These are phyloP conservation scores for Mycena vulgaris DNA, from an alignment of 768 basidiomycete species.

Conservation along the genomic window DNA sequence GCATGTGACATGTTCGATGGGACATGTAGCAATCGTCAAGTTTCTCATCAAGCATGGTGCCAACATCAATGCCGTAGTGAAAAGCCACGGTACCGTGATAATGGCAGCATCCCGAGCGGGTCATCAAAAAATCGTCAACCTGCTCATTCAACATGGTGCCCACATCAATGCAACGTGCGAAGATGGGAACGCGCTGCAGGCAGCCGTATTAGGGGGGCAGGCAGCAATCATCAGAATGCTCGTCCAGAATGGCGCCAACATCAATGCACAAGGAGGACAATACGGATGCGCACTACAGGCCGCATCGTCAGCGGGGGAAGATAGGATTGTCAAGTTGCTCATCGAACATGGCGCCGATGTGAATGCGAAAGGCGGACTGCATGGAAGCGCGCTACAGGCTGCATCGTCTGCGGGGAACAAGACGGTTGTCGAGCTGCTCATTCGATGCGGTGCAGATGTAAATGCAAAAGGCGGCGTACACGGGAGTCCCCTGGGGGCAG, in stretches of 20 bases:
- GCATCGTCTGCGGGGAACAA: background rate
- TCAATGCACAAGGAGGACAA: no score
- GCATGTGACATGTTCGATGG: no score
- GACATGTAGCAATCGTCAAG: background rate
- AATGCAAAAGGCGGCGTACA: background rate
- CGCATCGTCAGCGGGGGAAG: background rate
- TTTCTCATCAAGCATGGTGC: background rate
- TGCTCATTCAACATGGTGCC: no score
- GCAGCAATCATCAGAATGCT: no score
- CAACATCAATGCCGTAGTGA: no score
- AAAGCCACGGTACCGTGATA: no score
- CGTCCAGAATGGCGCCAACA: no score
- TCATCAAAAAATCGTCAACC: no score
- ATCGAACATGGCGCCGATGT: background rate
- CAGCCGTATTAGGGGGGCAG: no score
- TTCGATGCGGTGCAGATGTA: background rate
- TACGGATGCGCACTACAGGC: background rate
- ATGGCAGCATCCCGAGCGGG: no score
- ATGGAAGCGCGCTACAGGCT: background rate
- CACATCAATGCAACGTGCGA: no score
- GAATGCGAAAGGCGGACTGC: background rate
- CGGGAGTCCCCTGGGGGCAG: background rate
- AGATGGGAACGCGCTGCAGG: no score
- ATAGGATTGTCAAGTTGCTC: background rate
- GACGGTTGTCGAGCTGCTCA: background rate